Conservation (phyloP, 2,329 filamentous ascomycete species). For the Fonsecaea erecta region DNA sequence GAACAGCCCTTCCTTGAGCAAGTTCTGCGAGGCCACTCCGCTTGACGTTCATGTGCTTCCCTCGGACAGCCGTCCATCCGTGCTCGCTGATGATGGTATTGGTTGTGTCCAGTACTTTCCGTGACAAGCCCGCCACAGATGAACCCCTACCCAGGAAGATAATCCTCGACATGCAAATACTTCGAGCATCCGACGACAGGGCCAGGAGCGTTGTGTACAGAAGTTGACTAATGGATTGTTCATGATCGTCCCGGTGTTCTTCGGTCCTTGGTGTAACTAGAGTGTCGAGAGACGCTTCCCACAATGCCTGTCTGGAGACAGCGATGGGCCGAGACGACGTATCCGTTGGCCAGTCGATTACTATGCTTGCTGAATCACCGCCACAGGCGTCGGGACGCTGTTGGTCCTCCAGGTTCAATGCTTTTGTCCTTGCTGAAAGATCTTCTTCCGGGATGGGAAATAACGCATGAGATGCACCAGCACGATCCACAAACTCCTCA, state of each 20-base stretch:
- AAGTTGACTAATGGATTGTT: conserved; percentile 75
- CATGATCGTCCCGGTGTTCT: conserved; percentile 79
- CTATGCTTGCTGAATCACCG: conserved; percentile 10
- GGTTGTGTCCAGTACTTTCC: conserved; percentile 76
- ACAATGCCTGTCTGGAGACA: conserved; percentile 71
- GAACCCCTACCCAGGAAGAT: conserved; percentile 83
- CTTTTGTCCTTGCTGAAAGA: conserved; percentile 9
- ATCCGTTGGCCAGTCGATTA: conserved; percentile 36
- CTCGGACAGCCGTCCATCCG: conserved; percentile 78
- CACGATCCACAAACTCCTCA: conserved; percentile 36
- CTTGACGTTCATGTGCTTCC: conserved; percentile 51
- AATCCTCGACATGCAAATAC: conserved; percentile 85
- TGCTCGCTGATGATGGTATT: conserved; percentile 65
- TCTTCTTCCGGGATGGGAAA: conserved; percentile 15
- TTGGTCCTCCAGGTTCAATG: conserved; percentile 17
- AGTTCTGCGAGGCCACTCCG: conserved; percentile 40
- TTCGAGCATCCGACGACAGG: conserved; percentile 80
- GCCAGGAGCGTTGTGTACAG: conserved; percentile 76
- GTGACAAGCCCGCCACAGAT: conserved; percentile 76
- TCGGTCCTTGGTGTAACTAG: conserved; percentile 67
- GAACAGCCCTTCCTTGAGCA: conserved; percentile 28
- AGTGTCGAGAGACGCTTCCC: conserved; percentile 73
- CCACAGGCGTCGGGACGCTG: background rate
- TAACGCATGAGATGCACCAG: conserved; percentile 28
- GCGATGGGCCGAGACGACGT: conserved; percentile 41